phyloP scores from a whole-genome alignment of 2,329 filamentous ascomycete species.

The Fusarium coicis region DNA sequence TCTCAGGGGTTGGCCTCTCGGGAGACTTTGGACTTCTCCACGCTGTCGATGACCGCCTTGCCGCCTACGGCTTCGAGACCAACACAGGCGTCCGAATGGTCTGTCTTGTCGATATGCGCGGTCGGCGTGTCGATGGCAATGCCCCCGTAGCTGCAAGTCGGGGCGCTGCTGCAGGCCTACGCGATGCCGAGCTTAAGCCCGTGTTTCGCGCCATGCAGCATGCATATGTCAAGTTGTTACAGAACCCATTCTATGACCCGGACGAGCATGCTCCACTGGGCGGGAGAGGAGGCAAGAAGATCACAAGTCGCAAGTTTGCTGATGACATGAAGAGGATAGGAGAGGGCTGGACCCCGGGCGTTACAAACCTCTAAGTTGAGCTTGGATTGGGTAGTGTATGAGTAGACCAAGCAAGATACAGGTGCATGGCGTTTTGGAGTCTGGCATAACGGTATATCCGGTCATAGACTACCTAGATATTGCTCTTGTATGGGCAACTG shows the following conservation, averaged over 20 bases:
- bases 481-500: constrained; percentile 21
- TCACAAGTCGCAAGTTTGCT: constrained; percentile 83
- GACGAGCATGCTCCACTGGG: constrained; percentile 78
- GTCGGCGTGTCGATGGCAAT: constrained; percentile 61
- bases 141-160: constrained; percentile 34
- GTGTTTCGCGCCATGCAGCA: constrained; percentile 92
- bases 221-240: constrained; percentile 88
- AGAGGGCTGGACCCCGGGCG: constrained; percentile 82
- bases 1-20: constrained; percentile 63
- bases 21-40: constrained; percentile 93
- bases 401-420: constrained; percentile 34
- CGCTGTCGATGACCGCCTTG: constrained; percentile 91
- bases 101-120: constrained; percentile 90
- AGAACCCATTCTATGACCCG: constrained; percentile 95
- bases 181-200: constrained; percentile 88
- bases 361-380: constrained; percentile 63
- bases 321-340: constrained; percentile 88
- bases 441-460: constrained; percentile 39
- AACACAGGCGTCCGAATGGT: constrained; percentile 95
- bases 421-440: constrained; percentile 45
- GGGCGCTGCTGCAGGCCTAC: constrained; percentile 70
- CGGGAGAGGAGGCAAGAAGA: constrained; percentile 71
- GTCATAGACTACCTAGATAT: constrained; percentile 37
- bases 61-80: constrained; percentile 95
- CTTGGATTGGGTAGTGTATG: constrained; percentile 49